Conservation (phyloP, 2,329 filamentous ascomycete species). For the Curvularia lunata region DNA sequence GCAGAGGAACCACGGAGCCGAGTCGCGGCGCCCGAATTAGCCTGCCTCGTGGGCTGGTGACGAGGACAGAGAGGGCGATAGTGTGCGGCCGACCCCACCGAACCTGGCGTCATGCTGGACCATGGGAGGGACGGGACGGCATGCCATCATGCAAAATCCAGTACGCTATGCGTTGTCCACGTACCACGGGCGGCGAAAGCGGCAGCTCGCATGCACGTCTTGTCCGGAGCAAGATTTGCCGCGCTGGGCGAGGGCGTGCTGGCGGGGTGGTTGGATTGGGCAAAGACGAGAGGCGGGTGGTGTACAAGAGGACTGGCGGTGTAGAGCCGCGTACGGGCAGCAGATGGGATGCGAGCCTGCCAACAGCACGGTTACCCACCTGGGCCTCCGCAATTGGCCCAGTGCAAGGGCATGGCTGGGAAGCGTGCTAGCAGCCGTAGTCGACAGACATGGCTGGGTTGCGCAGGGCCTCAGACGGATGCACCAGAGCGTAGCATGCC, state of each 20-base stretch:
- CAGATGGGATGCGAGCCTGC: slow-evolving; percentile 14
- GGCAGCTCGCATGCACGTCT: slow-evolving; percentile 29
- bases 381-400: slow-evolving; percentile 20
- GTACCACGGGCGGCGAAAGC: slow-evolving; percentile 22
- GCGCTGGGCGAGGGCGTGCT: slow-evolving; percentile 27
- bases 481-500: slow-evolving; percentile 13
- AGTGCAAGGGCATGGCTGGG: slow-evolving; percentile 20
- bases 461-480: slow-evolving; percentile 8
- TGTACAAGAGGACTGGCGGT: slow-evolving; percentile 37
- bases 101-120: slow-evolving; percentile 11
- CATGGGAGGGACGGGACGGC: background rate
- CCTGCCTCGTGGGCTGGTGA: slow-evolving; percentile 15
- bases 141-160: slow-evolving; percentile 19
- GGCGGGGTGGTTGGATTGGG: slow-evolving; percentile 15
- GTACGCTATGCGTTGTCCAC: slow-evolving; percentile 35
- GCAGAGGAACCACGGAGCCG: slow-evolving; percentile 7
- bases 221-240: slow-evolving; percentile 8
- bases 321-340: slow-evolving; percentile 20
- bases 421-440: slow-evolving; percentile 17
- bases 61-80: background rate
- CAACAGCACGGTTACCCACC: slow-evolving; percentile 19
- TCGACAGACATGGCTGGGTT: slow-evolving; percentile 25
- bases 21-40: slow-evolving; percentile 1
- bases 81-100: slow-evolving; percentile 12
- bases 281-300: background rate